phyloP scores from a whole-genome alignment of 2,329 filamentous ascomycete species.

The Colletotrichum sp. region DNA sequence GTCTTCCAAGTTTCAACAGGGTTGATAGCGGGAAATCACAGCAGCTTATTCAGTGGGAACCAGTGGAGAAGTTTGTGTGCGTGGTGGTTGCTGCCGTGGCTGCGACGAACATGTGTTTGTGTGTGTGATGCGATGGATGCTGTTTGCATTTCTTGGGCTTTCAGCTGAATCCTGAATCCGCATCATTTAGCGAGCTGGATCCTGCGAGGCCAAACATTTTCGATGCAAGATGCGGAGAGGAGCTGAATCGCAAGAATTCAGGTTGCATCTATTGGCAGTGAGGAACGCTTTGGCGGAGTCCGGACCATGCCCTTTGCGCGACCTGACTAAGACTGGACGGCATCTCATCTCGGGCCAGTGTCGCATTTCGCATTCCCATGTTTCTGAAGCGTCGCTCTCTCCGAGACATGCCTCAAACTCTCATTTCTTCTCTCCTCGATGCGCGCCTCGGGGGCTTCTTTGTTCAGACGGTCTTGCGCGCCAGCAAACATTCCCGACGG shows the following conservation, averaged over 20 bases:
- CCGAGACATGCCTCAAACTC: conserved; percentile 3
- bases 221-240: neutral
- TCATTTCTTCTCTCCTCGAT: neutral
- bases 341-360: neutral
- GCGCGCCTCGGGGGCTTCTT: neutral
- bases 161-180: neutral
- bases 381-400: neutral
- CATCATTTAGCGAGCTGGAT: neutral
- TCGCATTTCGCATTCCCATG: neutral
- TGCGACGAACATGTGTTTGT: conserved; percentile 6
- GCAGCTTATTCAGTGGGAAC: conserved; percentile 22
- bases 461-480: neutral
- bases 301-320: neutral
- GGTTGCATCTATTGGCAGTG: neutral
- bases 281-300: neutral
- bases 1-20: conserved; percentile 10
- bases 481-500: neutral
- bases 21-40: conserved; percentile 2
- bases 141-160: neutral
- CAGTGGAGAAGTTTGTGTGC: neutral
- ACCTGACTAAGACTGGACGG: neutral
- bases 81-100: neutral
- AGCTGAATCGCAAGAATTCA: neutral
- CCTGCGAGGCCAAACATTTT: neutral
- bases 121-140: neutral